Base-by-base conservation (phyloP, 2,329 filamentous ascomycete genomes). In the Aureobasidium subglaciale region DNA sequence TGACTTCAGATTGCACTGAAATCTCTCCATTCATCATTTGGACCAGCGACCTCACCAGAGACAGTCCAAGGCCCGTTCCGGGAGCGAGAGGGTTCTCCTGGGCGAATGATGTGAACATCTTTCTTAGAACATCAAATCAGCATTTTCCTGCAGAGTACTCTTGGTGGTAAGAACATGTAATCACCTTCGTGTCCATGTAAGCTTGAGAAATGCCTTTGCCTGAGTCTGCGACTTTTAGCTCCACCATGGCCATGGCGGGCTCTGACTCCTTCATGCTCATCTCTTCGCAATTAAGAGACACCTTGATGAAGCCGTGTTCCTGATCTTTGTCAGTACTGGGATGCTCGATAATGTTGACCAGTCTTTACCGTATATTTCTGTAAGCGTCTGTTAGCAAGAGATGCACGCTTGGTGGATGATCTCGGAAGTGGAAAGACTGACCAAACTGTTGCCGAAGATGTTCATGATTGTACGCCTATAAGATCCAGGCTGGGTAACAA, bases 401-500 rank as follows among this genome's bases (percentile, higher is more conserved):
- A 1, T 34, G 5, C 3, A 27, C 13, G 16, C 8, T 11, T 43
- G 10, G 30, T 6, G 15, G 5, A 24, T 13, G 15, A 6, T 8
- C 15, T 9, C 40, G 10, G 22, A 5, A 6, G 10, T 13, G 25
- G 27, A 20, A 10, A 32, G n/a, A 11, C 34, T 50, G 16, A 50
- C 46, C 49, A 75, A 60, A 1, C 71, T 65, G 61, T 75, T 75
- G 0, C 73, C 73, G n/a, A 75, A 71, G 1, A 75, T 43, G 43
- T 75, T 75, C 71, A 75, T 75, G 27, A 75, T 62, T 5, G 75
- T 67, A 4, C 73, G 65, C 9, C 70, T 64, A 59, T 72, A 70
- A 1, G 71, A 71, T 2, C 73, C 73, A 0, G 72, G 67, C 11
- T 77, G 71, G 0, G 70, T 70, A 4, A 63, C 63, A 34, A 72